phyloP scores from a whole-genome alignment of 1,139 yeast genomes.

The Blastobotrys indianensis region DNA sequence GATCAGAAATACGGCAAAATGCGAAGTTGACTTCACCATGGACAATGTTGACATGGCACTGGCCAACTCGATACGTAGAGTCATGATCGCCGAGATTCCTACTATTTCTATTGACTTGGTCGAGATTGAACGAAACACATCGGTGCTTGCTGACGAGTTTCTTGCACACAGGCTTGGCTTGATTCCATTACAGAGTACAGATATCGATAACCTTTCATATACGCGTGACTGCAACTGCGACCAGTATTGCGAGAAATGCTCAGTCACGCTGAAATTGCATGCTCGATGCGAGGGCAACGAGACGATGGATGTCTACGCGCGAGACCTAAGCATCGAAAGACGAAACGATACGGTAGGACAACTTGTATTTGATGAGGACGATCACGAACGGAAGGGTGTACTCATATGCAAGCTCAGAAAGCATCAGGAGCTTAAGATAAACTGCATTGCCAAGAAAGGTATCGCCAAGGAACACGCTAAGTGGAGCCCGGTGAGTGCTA shows the following conservation, averaged over 20 bases:
- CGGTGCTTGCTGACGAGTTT: conserved; percentile 95
- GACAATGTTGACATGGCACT: conserved; percentile 81
- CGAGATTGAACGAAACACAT: conserved; percentile 86
- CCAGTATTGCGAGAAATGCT: conserved; percentile 91
- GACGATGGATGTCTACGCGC: conserved; percentile 84
- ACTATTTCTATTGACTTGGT: conserved; percentile 92
- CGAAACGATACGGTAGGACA: conserved; percentile 48
- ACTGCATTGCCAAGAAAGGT: conserved; percentile 96
- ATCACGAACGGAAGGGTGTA: conserved; percentile 73
- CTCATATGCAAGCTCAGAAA: conserved; percentile 84
- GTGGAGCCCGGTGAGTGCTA: conserved; percentile 97
- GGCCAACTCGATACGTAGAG: conserved; percentile 88
- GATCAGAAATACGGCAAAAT: conserved; percentile 77
- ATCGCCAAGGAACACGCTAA: conserved; percentile 98
- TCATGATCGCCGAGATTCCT: conserved; percentile 94
- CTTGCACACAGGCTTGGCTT: conserved; percentile 89
- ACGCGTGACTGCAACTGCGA: conserved; percentile 97
- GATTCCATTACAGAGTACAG: conserved; percentile 79
- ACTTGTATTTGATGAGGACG: conserved; percentile 63
- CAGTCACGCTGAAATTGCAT: conserved; percentile 76
- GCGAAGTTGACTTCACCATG: conserved; percentile 84
- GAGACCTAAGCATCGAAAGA: conserved; percentile 58
- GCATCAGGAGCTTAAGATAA: conserved; percentile 83
- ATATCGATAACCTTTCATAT: conserved; percentile 61
- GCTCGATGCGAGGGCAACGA: conserved; percentile 87